These are phyloP conservation scores for Phaeosphaeria sp. DNA, from an alignment of 2,329 filamentous ascomycete genomes.

Conservation along the genomic window DNA sequence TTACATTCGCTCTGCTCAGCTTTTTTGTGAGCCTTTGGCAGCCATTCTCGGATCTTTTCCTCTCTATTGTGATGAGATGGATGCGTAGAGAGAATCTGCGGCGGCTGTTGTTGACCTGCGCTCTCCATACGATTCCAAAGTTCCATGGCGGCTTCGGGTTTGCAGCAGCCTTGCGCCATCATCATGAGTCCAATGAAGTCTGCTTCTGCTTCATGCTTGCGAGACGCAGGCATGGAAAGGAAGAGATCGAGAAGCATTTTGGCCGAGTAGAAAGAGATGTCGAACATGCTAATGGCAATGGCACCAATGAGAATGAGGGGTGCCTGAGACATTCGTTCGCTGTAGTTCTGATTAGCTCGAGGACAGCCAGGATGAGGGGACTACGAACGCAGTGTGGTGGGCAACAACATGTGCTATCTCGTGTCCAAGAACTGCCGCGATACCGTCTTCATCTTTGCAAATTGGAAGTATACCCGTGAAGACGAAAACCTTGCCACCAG, in stretches of 20 bases:
- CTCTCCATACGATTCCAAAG: conserved; percentile 70
- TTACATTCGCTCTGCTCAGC: conserved; percentile 42
- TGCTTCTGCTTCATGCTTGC: conserved; percentile 77
- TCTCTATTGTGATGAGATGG: conserved; percentile 73
- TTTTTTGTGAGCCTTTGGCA: conserved; percentile 51
- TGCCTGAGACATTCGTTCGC: conserved; percentile 64
- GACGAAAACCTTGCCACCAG: conserved; percentile 81
- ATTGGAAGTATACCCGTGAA: conserved; percentile 75
- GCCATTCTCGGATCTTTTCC: conserved; percentile 68
- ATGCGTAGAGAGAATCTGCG: conserved; percentile 79
- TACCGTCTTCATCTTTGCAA: conserved; percentile 69
- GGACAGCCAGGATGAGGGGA: too few relatives aligned
- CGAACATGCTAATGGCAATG: conserved; percentile 45
- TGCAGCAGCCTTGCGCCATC: conserved; percentile 81
- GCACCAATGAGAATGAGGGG: conserved; percentile 49
- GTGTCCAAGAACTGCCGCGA: conserved; percentile 79
- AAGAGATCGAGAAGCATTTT: conserved; percentile 64
- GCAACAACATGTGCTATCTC: conserved; percentile 76
- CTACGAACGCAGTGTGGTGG: conserved; percentile 42
- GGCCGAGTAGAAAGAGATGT: conserved; percentile 50
- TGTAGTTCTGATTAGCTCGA: conserved; percentile 10
- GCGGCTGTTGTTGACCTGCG: conserved; percentile 59
- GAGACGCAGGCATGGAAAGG: conserved; percentile 71
- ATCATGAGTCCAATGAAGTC: conserved; percentile 84
- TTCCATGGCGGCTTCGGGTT: conserved; percentile 69